Percentiles rank a stretch among this genome's conserved stretches.
Conservation (phyloP, 2,329 filamentous ascomycete species). For the Nakataea oryzae region DNA sequence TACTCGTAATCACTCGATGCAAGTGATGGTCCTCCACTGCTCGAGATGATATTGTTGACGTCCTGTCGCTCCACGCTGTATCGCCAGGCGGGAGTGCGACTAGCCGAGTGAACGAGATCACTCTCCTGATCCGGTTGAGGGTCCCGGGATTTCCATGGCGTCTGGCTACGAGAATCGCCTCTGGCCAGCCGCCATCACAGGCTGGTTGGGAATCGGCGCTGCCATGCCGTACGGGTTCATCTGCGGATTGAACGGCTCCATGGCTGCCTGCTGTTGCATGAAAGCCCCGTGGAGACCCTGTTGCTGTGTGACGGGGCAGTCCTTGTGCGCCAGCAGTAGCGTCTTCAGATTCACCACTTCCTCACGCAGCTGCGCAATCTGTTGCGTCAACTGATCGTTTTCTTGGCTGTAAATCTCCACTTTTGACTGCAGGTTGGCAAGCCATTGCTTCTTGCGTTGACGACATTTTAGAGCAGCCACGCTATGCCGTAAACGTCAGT, state of each 20-base stretch:
- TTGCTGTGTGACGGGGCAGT: slow-evolving; percentile 84
- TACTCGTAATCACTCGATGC: too few relatives aligned
- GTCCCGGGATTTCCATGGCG: neutral
- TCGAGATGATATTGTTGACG: neutral
- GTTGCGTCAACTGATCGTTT: slow-evolving; percentile 76
- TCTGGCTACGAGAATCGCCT: slow-evolving; percentile 43
- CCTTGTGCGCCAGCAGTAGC: slow-evolving; percentile 84
- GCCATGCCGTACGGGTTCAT: slow-evolving; percentile 52
- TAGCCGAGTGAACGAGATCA: neutral
- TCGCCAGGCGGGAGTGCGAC: too few relatives aligned
- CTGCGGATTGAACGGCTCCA: slow-evolving; percentile 43
- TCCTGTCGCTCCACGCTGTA: too few relatives aligned
- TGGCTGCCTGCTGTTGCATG: slow-evolving; percentile 37
- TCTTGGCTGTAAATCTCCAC: slow-evolving; percentile 88
- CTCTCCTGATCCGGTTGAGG: neutral
- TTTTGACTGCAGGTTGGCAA: slow-evolving; percentile 87
- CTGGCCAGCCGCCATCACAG: slow-evolving; percentile 43
- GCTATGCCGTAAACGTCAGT: slow-evolving; percentile 35
- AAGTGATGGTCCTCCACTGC: neutral
- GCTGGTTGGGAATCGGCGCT: slow-evolving; percentile 37
- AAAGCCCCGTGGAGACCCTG: slow-evolving; percentile 58
- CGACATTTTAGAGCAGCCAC: slow-evolving; percentile 94
- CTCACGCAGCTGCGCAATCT: slow-evolving; percentile 76
- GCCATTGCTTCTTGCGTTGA: slow-evolving; percentile 98
- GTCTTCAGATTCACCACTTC: slow-evolving; percentile 95